These are phyloP conservation scores for Elymus sibiricus DNA, from an alignment of 176 grass and related monocot species.

Conservation along the genomic window DNA sequence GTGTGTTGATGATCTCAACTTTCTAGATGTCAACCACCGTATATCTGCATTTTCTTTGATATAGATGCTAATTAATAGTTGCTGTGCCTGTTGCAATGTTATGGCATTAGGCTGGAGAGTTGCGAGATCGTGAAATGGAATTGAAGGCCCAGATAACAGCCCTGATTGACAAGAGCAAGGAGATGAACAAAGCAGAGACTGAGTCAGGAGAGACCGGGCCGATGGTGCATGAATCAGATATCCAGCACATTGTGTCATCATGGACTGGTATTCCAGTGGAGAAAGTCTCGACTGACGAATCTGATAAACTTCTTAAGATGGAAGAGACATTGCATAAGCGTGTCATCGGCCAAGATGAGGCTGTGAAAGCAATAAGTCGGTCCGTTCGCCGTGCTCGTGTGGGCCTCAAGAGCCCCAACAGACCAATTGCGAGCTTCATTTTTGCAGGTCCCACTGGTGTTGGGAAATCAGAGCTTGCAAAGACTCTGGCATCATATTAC, in stretches of 20 bases:
- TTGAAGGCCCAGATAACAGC: constrained; percentile 71
- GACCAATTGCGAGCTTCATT: constrained; percentile 91
- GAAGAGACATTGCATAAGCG: constrained; percentile 82
- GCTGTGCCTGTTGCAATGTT: not conserved
- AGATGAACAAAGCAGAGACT: constrained; percentile 74
- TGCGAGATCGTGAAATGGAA: constrained; percentile 85
- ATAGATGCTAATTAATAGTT: not conserved
- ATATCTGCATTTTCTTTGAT: constrained; percentile 12
- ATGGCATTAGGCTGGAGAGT: constrained; percentile 63
- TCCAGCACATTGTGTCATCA: constrained; percentile 88
- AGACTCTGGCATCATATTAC: constrained; percentile 77
- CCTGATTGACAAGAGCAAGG: constrained; percentile 80
- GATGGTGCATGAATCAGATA: constrained; percentile 77
- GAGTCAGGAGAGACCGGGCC: constrained; percentile 63
- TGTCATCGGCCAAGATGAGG: constrained; percentile 93
- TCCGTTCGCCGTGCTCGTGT: constrained; percentile 82
- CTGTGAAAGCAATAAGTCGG: constrained; percentile 87
- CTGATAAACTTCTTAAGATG: constrained; percentile 89
- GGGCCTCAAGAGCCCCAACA: constrained; percentile 82
- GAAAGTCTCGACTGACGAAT: constrained; percentile 83
- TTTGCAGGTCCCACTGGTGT: constrained; percentile 92
- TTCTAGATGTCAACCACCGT: not conserved
- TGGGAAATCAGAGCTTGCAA: constrained; percentile 94
- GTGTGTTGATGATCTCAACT: not conserved
- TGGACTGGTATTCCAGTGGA: constrained; percentile 97